Base-by-base conservation (phyloP, 2,329 filamentous ascomycete genomes). In the Hymenoscyphus fructigenus region DNA sequence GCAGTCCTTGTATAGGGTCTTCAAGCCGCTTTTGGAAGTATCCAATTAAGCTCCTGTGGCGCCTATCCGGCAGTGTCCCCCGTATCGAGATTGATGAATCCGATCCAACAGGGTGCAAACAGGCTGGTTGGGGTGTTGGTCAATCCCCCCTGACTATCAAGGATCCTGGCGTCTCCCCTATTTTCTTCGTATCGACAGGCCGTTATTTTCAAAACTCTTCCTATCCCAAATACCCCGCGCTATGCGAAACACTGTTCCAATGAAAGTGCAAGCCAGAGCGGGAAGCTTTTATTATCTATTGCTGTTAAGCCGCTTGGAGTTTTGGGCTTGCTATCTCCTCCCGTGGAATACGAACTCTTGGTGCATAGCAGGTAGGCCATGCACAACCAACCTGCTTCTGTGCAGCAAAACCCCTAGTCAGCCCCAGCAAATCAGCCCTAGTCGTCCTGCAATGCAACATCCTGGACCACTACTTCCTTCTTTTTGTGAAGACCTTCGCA, bases 391-490 rank as follows among this genome's bases (percentile, higher is more conserved):
- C 41, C 29, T 32, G 29, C 29, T n/a, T 60, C 44, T 34, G 56
- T 65, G 47, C 63, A 44, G 58, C 32, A 56, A 32, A 36, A 38
- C 59, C 63, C 59, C 36, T 20, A 29, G 34, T 29, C 41, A 55
- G 60, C 44, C 56, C 44, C 44, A 47, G 44, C 56, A 47, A n/a
- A 61, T 57, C 64, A 65, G 64, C 64, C 63, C 64, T 62, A 59
- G 60, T 63, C 44, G 44, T 26, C 41, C 57, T 60, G 60, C 60
- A 57, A 32, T 57, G 32, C 28, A 44, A 17, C n/a, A 55, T 38
- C 53, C 53, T 41, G 23, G 34, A 32, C 36, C 10, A 20, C 41
- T n/a, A 50, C 41, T 55, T 44, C 55, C 28, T 59, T 55, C 38
- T 20, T 47, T 17, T 12, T 53, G 26, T 29, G 32, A 38, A 29